Percentiles rank a stretch among this genome's conserved stretches.
Conservation (phyloP, 176 grass and related monocot species). For the Avena sativa region DNA sequence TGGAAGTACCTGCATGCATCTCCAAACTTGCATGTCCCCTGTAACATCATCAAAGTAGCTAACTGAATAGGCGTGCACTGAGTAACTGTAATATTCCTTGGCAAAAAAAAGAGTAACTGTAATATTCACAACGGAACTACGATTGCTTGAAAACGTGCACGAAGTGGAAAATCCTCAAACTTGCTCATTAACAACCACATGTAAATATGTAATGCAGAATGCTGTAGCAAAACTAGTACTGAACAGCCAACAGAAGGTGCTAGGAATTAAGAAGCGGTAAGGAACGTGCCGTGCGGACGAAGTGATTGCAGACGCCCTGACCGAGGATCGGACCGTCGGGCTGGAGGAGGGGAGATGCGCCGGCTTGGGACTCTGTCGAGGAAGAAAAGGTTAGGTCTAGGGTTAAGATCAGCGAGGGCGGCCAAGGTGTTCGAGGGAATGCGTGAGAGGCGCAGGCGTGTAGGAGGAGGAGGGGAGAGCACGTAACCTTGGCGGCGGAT, state of each 20-base stretch:
- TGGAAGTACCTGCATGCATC: conserved; percentile 87
- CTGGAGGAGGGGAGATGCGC: conserved; percentile 36
- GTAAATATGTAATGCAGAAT: neutral
- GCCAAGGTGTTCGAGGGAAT: conserved; percentile 51
- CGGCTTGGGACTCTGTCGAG: conserved; percentile 51
- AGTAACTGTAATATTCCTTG: neutral
- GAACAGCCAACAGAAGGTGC: neutral
- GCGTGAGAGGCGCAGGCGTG: conserved; percentile 4
- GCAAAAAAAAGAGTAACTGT: neutral
- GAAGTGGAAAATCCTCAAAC: neutral
- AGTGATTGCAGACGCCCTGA: conserved; percentile 78
- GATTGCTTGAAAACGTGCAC: neutral
- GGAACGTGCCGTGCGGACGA: conserved; percentile 60
- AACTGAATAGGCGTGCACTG: neutral
- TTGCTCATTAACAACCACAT: neutral
- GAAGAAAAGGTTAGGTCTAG: neutral
- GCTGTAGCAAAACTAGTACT: neutral
- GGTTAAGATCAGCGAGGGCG: neutral
- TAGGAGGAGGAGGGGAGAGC: too few relatives aligned
- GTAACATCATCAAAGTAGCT: conserved; percentile 6
- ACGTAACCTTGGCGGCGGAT: conserved; percentile 62
- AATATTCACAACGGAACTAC: neutral
- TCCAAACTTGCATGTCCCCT: conserved; percentile 66
- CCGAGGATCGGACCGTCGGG: conserved; percentile 54
- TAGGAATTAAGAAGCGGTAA: neutral